Evolutionary conservation across 768 basidiomycete genomes (phyloP).

Genomic region (Strobilomyces dryophilus): DNA sequence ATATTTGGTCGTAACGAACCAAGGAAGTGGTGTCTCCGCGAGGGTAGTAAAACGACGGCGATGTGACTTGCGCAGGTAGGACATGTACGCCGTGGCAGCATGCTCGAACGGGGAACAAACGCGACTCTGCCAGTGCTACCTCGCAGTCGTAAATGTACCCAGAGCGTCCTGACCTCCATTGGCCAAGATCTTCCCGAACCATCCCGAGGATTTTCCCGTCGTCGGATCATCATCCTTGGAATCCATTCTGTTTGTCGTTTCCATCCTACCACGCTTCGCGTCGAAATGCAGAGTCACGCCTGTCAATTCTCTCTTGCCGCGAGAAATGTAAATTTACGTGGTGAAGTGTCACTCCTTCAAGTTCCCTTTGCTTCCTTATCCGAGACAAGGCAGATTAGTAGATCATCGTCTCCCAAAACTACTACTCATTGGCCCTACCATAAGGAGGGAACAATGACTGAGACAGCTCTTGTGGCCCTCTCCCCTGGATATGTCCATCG

Average conservation of each 20-base stretch:
- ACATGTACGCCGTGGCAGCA: no score
- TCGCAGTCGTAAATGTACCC: conserved; percentile 6
- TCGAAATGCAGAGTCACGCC: conserved; percentile 9
- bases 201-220: conserved; percentile 12
- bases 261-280: background rate
- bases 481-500: background rate
- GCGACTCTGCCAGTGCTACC: conserved; percentile 5
- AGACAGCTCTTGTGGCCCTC: conserved; percentile 21
- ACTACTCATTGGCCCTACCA: conserved; percentile 31
- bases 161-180: conserved; percentile 12
- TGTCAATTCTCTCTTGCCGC: conserved; percentile 6
- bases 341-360: conserved; percentile 11
- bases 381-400: conserved; percentile 18
- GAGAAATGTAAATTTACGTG: conserved; percentile 22
- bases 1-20: conserved; percentile 10
- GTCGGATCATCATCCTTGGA: conserved; percentile 20
- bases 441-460: conserved; percentile 30
- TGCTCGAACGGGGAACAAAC: background rate
- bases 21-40: background rate
- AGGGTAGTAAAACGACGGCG: background rate
- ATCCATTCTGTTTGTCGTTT: conserved; percentile 7
- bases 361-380: conserved; percentile 17
- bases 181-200: conserved; percentile 17
- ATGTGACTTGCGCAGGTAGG: background rate
- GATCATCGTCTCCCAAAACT: conserved; percentile 11